These are phyloP conservation scores for Cucurbita ficifolia DNA, from an alignment of 306 rosid species.

Conservation along the genomic window DNA sequence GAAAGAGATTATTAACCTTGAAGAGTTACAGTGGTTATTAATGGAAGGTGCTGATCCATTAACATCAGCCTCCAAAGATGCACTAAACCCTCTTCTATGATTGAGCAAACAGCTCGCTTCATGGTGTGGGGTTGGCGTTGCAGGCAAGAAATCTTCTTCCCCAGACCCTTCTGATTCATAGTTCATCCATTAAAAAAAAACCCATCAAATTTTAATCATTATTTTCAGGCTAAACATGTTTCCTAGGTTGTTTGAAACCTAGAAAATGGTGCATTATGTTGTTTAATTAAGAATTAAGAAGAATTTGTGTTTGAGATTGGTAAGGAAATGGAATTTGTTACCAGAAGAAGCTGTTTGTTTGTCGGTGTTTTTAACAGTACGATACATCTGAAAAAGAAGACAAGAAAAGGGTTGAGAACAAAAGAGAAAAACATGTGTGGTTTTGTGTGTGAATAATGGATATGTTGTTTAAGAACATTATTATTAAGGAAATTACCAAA, in stretches of 20 bases:
- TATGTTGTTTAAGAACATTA: not conserved
- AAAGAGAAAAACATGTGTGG: not conserved
- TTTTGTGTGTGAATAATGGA: not conserved
- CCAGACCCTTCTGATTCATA: slow-evolving; percentile 44
- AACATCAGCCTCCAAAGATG: slow-evolving; percentile 27
- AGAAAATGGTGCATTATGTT: not conserved
- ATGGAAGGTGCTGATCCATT: slow-evolving; percentile 31
- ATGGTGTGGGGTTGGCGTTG: slow-evolving; percentile 27
- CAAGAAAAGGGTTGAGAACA: not conserved
- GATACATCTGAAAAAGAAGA: slow-evolving; percentile 57
- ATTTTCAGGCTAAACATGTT: no score
- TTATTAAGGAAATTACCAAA: not conserved
- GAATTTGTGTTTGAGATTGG: no score
- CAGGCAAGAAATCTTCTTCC: slow-evolving; percentile 57
- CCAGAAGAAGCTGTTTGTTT: slow-evolving; percentile 80
- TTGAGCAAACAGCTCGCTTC: slow-evolving; percentile 27
- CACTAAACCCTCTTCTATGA: slow-evolving; percentile 30
- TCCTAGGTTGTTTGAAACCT: not conserved
- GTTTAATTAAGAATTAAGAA: not conserved
- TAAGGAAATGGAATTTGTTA: slow-evolving; percentile 17
- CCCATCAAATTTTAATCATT: no score
- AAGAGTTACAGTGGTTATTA: slow-evolving; percentile 46
- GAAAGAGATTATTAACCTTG: slow-evolving; percentile 3
- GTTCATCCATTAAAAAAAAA: not conserved
- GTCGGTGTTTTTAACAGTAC: slow-evolving; percentile 93